These are phyloP conservation scores for Leccinum pachyderme DNA, from an alignment of 1,284 basidiomycete species.

Conservation along the genomic window DNA sequence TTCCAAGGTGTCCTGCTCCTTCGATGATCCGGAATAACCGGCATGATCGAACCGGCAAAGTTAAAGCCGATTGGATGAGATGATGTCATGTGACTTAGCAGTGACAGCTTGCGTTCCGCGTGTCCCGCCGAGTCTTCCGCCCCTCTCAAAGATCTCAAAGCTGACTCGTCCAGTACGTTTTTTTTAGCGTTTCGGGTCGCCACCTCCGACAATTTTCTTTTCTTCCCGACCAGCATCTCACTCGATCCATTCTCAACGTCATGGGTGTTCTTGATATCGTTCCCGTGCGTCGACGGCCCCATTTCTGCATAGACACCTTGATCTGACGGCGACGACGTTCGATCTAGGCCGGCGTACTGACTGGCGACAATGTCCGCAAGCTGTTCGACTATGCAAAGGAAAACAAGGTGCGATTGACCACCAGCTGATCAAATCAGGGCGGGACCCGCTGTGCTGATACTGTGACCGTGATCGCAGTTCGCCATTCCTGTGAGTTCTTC, in stretches of 20 bases:
- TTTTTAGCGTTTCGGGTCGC: neutral
- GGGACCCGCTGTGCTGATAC: constrained; percentile 1
- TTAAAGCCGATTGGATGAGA: neutral
- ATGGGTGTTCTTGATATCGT: constrained; percentile 62
- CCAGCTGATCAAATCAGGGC: neutral
- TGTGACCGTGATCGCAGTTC: constrained; percentile 42
- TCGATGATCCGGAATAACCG: too few relatives aligned
- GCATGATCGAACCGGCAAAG: neutral
- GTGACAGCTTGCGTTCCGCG: neutral
- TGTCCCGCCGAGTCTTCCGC: neutral
- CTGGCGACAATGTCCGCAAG: constrained; percentile 71
- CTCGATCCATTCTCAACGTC: constrained; percentile 5
- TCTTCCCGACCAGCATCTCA: constrained; percentile 7
- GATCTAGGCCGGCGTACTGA: constrained; percentile 66
- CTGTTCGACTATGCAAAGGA: constrained; percentile 71
- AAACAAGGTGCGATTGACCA: constrained; percentile 50
- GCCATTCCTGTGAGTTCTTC: constrained; percentile 63
- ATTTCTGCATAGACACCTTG: neutral
- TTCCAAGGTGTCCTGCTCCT: neutral
- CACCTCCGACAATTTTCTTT: neutral
- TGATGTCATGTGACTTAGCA: constrained; percentile 15
- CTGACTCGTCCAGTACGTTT: constrained; percentile 13
- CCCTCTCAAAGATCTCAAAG: neutral
- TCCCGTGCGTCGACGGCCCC: constrained; percentile 43
- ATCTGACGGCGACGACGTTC: constrained; percentile 14